Evolutionary conservation across 768 basidiomycete species (phyloP).

Genomic region (Lyophyllum atratum): DNA sequence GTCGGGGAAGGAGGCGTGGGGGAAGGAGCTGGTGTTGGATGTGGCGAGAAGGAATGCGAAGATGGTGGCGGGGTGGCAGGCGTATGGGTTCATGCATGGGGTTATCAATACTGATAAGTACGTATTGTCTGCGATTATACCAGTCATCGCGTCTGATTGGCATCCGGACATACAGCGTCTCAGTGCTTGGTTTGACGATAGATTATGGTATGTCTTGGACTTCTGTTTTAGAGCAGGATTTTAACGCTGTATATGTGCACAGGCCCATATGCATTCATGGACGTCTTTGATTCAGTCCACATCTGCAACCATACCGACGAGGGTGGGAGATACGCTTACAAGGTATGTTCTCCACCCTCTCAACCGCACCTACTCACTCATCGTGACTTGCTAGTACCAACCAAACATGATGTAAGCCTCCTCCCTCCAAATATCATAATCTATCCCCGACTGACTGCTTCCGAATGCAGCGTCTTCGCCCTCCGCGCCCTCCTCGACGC

Average conservation of each 20-base stretch:
- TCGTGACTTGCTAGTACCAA: conserved; percentile 50
- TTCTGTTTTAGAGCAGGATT: not conserved
- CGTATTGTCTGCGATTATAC: not conserved
- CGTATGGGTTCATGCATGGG: conserved; percentile 91
- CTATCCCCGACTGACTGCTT: conserved; percentile 1
- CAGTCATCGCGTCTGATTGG: conserved; percentile 7
- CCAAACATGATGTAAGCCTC: conserved; percentile 74
- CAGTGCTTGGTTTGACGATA: conserved; percentile 73
- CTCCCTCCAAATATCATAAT: not conserved
- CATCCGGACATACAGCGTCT: conserved; percentile 49
- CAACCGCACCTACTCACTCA: not conserved
- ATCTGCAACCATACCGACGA: conserved; percentile 92
- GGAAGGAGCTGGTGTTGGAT: conserved; percentile 70
- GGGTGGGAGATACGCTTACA: conserved; percentile 77
- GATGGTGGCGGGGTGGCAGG: conserved; percentile 97
- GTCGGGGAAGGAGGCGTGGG: conserved; percentile 61
- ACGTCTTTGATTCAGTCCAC: conserved; percentile 81
- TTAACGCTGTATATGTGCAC: too few species aligned
- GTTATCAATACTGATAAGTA: conserved; percentile 98
- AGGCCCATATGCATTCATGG: conserved; percentile 96
- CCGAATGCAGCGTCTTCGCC: conserved; percentile 69
- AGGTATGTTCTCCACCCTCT: conserved; percentile 25
- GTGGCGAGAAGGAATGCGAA: conserved; percentile 81
- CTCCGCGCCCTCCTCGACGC: conserved; percentile 75
- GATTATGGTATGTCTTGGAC: conserved; percentile 60